phyloP scores from a whole-genome alignment of 768 basidiomycete genomes.

The Omphalotus guepiniiformis region DNA sequence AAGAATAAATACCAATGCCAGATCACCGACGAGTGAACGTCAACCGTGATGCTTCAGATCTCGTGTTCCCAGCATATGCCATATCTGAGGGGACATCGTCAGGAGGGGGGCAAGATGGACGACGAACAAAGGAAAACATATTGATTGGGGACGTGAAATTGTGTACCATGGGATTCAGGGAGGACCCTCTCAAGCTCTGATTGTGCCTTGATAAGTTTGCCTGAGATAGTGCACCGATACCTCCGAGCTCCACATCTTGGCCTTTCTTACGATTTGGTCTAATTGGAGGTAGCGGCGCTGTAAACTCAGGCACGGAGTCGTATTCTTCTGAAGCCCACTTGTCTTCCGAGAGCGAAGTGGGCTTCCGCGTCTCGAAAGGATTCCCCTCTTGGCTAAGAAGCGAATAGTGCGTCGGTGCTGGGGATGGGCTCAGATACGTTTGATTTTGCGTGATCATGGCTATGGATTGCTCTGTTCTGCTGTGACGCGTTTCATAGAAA shows the following conservation, averaged over 20 bases:
- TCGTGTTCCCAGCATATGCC: constrained; percentile 16
- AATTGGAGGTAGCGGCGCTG: constrained; percentile 26
- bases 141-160: constrained; percentile 71
- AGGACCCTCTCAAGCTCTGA: constrained; percentile 19
- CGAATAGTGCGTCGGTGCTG: constrained; percentile 20
- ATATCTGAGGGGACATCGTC: constrained; percentile 20
- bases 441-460: too few relatives aligned
- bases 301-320: background rate
- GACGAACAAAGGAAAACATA: constrained; percentile 24
- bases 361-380: background rate
- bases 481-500: background rate
- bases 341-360: constrained; percentile 23
- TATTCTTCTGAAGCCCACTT: constrained; percentile 9
- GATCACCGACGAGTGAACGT: constrained; percentile 30
- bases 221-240: constrained; percentile 32
- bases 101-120: background rate
- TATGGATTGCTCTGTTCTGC: constrained; percentile 18
- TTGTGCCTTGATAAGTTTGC: constrained; percentile 41
- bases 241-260: constrained; percentile 32
- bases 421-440: constrained; percentile 33
- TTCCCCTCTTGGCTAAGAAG: constrained; percentile 12
- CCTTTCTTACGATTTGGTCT: constrained; percentile 41
- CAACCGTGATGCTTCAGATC: constrained; percentile 22
- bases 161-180: constrained; percentile 49
- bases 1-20: too few relatives aligned